Evolutionary conservation across 768 basidiomycete species (phyloP), one percentile per base, ranked within the genome.

Genomic region (Collybia nuda): DNA sequence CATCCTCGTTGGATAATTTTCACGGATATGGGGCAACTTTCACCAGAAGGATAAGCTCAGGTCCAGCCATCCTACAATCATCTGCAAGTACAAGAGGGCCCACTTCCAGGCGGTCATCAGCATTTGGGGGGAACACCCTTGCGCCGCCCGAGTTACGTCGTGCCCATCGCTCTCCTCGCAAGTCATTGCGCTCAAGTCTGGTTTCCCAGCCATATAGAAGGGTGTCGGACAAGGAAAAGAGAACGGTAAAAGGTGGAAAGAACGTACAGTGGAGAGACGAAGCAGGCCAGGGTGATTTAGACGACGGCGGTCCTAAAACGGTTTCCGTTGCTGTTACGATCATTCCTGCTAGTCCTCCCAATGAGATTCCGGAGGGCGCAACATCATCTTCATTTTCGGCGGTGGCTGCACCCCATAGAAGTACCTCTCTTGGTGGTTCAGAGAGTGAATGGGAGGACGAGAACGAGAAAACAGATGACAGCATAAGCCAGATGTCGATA

Each of bases 361-460:
- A 60, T 9, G 64, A 58, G 17, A 56, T 57, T 28, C 57, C 56
- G n/a, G 55, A 51, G 29, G 48, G 46, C 2, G 55, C 54, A 29
- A 53, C 59, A 4, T 68, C 66, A 37, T 51, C 62, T 29, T 52
- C 57, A 2, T 50, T 60, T 26, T 58, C 60, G 29, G 60, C 59
- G 14, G 53, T 64, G 19, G 64, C 71, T 32, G 67, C 73, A 35
- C 56, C 73, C 12, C 66, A 64, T 15, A 71, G 82, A 50, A 75
- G 66, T 48, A 63, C 68, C 28, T 84, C 84, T 3, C 65, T 78
- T 19, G 78, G 83, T 40, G 77, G 82, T 5, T 90, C 88, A 5
- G 90, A 92, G 58, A 90, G 86, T 64, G 90, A 93, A 50, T 93
- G 91, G 90, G 90, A 93, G 67, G 90, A 93, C 61, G 91, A 92